Base-by-base conservation (phyloP, 1,284 basidiomycete species). In the Cryptococcus sp. region DNA sequence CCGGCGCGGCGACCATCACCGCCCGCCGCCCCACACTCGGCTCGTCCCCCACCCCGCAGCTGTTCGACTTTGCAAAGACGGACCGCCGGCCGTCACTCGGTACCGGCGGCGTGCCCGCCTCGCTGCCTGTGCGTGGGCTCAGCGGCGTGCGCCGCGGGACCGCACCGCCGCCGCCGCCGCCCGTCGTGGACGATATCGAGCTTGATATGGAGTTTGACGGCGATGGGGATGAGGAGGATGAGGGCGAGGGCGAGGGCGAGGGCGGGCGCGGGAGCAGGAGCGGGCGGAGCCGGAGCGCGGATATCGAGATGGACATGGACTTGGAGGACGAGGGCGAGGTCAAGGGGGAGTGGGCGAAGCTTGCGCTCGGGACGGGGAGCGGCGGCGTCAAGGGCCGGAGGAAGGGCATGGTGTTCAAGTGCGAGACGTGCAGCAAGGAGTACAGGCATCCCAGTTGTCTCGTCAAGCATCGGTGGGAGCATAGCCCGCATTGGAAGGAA, bases 391-490 rank as follows among this genome's bases (percentile, higher is more conserved):
- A 77, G 64, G 75, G 77, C 79, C 89, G 88, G 78, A 78, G 76
- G 68, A 84, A 87, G 65, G 87, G 89, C 6, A 84, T 86, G 61
- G 87, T 89, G 60, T 93, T 92, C 80, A 87, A 87, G 67, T 97
- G 93, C 77, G 93, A 96, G 79, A 90, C 85, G 69, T 94, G 91
- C 72, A 85, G 86, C 38, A 94, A 94, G 87, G 87, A 94, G 53
- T 96, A 96, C 77, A 86, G 91, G 48, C 93, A 97, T 73, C 93
- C 92, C 3, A 91, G 88, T 20, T 96, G 93, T 76, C 81, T 97
- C 50, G 89, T 94, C 79, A 97, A 97, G 78, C 93, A 97, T 71
- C 87, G 93, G 39, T 97, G 93, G 93, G 94, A 98, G 74, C 93
- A 98, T 71, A 91, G 89, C 28, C 90, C 91, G 38, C 93, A 97